These are phyloP conservation scores for Clausena lansium DNA, from an alignment of 345 rosid genomes.

Conservation along the genomic window DNA sequence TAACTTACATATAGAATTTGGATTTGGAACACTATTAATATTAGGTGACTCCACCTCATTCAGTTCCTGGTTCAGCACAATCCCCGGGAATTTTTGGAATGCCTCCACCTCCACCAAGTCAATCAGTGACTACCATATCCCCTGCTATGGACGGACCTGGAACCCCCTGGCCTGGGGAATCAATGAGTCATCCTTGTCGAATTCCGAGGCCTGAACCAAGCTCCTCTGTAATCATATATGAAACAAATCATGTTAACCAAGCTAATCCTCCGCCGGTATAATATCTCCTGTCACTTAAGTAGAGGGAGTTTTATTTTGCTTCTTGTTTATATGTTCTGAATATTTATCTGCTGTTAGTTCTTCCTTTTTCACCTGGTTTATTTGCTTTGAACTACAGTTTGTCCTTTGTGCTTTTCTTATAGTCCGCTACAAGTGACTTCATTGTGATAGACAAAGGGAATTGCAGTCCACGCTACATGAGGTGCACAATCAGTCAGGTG, in stretches of 20 bases:
- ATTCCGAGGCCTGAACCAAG: constrained; percentile 87
- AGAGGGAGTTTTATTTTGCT: not conserved
- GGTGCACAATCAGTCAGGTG: constrained; percentile 94
- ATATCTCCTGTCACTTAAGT: not conserved
- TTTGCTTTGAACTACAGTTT: not conserved
- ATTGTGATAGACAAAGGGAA: constrained; percentile 76
- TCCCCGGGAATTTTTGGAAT: constrained; percentile 72
- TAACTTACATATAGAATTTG: not conserved
- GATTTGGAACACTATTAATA: constrained; percentile 20
- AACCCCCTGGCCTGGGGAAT: constrained; percentile 43
- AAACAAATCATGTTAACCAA: constrained; percentile 77
- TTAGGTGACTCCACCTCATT: constrained; percentile 55
- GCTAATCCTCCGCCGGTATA: constrained; percentile 87
- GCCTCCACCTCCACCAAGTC: constrained; percentile 75
- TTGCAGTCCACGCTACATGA: constrained; percentile 93
- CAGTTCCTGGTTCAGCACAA: constrained; percentile 54
- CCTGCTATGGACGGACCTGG: constrained; percentile 74
- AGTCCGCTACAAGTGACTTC: constrained; percentile 90
- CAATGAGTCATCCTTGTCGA: constrained; percentile 82
- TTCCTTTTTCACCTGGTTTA: not conserved
- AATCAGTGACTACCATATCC: constrained; percentile 66
- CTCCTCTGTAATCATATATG: constrained; percentile 57
- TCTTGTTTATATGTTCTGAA: not conserved
- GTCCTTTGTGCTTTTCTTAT: constrained; percentile 16
- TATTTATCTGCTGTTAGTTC: not conserved